Evolutionary conservation across 1,284 basidiomycete species (phyloP).

Genomic region (Trametes sp.): DNA sequence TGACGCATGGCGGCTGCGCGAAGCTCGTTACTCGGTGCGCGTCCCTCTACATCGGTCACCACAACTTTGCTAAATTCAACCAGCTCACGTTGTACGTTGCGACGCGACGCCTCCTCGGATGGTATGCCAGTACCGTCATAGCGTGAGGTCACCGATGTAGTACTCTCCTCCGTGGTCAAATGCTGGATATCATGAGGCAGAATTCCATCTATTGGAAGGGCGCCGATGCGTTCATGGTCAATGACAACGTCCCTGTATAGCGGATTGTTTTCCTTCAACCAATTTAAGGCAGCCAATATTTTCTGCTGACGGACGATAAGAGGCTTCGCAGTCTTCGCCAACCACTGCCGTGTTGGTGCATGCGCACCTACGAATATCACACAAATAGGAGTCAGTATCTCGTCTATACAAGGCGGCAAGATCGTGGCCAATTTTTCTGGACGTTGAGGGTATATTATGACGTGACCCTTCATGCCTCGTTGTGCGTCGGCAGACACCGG

Average conservation of each 20-base stretch:
- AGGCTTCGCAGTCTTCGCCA: not conserved
- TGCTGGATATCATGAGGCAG: not conserved
- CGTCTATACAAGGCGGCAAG: not conserved
- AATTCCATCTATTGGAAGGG: not conserved
- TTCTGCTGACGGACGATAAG: not conserved
- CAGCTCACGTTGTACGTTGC: not conserved
- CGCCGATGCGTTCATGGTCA: not conserved
- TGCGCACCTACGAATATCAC: not conserved
- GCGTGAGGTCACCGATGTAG: not conserved
- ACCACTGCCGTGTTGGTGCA: not conserved
- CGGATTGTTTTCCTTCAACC: not conserved
- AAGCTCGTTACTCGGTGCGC: constrained; percentile 38
- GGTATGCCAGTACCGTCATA: no score
- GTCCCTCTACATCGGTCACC: constrained; percentile 41
- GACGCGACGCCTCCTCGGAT: not conserved
- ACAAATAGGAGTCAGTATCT: not conserved
- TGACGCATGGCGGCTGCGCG: constrained; percentile 44
- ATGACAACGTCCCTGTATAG: not conserved
- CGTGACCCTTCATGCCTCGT: not conserved
- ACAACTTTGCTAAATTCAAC: constrained; percentile 30
- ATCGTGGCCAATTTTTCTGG: not conserved
- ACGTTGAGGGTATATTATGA: not conserved
- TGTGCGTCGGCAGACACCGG: no score
- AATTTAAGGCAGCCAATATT: not conserved
- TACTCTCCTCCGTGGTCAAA: not conserved